A percentile compares a stretch with the other conserved stretches of the same genome.
phyloP scores from a whole-genome alignment of 306 rosid genomes.

The Carpinus viminea region DNA sequence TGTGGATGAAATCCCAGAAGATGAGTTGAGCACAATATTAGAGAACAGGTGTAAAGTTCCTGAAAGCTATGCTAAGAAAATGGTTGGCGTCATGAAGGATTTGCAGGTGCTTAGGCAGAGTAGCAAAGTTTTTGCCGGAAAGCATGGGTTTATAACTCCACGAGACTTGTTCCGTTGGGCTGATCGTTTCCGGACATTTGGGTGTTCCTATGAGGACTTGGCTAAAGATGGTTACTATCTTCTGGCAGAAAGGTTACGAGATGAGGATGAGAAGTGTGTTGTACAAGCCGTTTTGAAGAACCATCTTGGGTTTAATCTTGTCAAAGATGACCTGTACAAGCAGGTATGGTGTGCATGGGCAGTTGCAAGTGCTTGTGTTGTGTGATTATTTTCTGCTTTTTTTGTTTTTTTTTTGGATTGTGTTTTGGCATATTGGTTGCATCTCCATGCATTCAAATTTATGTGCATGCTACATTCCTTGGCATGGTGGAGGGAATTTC shows the following conservation, averaged over 20 bases:
- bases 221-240: constrained; percentile 95
- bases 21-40: constrained; percentile 74
- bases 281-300: constrained; percentile 64
- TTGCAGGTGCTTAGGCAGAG: constrained; percentile 75
- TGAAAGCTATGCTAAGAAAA: constrained; percentile 60
- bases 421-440: background rate
- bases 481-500: background rate
- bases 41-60: constrained; percentile 59
- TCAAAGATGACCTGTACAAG: constrained; percentile 45
- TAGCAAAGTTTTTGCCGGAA: constrained; percentile 82
- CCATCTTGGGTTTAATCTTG: constrained; percentile 51
- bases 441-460: background rate
- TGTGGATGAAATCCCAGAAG: constrained; percentile 86
- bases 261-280: constrained; percentile 63
- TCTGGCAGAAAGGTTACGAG: constrained; percentile 83
- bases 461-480: constrained; percentile 2
- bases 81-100: constrained; percentile 89
- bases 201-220: constrained; percentile 62
- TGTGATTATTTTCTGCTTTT: background rate
- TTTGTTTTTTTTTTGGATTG: background rate
- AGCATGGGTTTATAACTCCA: constrained; percentile 95
- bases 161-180: constrained; percentile 97
- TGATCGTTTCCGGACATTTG: constrained; percentile 68
- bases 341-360: constrained; percentile 47
- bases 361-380: background rate